phyloP scores from a whole-genome alignment of 495 filamentous ascomycete genomes.

The Hamigera avellanea region DNA sequence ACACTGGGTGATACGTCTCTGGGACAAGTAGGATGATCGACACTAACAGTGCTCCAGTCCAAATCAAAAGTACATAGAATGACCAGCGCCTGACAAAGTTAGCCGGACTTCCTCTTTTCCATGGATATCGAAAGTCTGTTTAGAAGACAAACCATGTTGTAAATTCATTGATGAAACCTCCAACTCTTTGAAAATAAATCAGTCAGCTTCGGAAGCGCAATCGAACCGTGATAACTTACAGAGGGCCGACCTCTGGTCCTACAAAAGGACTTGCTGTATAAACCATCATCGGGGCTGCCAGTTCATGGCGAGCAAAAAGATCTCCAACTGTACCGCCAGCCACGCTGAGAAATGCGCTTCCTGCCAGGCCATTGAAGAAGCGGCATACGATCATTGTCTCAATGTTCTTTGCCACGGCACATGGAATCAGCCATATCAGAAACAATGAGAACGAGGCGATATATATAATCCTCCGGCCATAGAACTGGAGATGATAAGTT shows the following conservation, averaged over 20 bases:
- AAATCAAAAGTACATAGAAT: constrained; percentile 80
- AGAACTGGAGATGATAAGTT: constrained; percentile 56
- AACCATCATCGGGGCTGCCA: constrained; percentile 69
- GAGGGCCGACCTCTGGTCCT: constrained; percentile 41
- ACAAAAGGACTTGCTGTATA: constrained; percentile 71
- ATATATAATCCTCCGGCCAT: constrained; percentile 79
- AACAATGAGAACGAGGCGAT: constrained; percentile 66
- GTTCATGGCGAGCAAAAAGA: constrained; percentile 64
- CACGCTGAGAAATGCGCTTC: constrained; percentile 80
- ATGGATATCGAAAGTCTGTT: no score
- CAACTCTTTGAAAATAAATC: constrained; percentile 20
- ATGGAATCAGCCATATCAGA: constrained; percentile 78
- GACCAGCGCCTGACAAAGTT: constrained; percentile 55
- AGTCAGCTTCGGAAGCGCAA: constrained; percentile 38
- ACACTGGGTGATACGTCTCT: constrained; percentile 79
- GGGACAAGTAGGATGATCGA: constrained; percentile 66
- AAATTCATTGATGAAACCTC: constrained; percentile 69
- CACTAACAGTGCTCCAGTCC: constrained; percentile 51
- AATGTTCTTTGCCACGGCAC: constrained; percentile 75
- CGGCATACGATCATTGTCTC: constrained; percentile 70
- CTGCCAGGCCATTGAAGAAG: constrained; percentile 77
- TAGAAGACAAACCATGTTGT: constrained; percentile 47
- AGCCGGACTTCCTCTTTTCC: constrained; percentile 1
- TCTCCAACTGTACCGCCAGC: constrained; percentile 89
- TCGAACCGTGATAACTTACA: constrained; percentile 20